Evolutionary conservation across 352 stramenopile species (phyloP).

Genomic region (Phytophthora vignae): DNA sequence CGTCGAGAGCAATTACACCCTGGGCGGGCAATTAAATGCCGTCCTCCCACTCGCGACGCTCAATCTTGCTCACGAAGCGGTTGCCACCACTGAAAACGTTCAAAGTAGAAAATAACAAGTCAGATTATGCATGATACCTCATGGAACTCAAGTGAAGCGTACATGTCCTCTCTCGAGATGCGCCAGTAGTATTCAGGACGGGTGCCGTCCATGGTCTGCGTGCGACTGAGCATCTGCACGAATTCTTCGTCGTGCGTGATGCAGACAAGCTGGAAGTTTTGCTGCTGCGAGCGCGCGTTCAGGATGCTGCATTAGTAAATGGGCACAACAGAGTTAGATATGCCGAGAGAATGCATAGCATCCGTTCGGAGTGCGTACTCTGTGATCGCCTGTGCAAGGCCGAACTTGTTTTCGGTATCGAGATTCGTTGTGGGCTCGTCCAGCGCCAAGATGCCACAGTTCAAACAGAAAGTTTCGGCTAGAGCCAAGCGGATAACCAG

Average conservation of each 20-base stretch:
- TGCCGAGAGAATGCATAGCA: background rate
- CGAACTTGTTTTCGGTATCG: slow-evolving; percentile 97
- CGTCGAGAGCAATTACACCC: background rate
- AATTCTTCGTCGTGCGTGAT: slow-evolving; percentile 99
- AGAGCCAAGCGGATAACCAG: slow-evolving; percentile 98
- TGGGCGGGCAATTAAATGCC: slow-evolving; percentile 30
- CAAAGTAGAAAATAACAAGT: background rate
- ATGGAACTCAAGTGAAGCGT: slow-evolving; percentile 4
- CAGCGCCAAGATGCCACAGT: slow-evolving; percentile 98
- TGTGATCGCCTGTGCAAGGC: slow-evolving; percentile 87
- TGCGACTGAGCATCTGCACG: slow-evolving; percentile 88
- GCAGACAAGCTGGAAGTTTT: slow-evolving; percentile 99
- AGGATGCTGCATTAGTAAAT: slow-evolving; percentile 91
- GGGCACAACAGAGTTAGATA: slow-evolving; percentile 5
- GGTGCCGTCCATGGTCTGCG: slow-evolving; percentile 76
- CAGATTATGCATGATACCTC: background rate
- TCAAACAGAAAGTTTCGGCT: slow-evolving; percentile 99
- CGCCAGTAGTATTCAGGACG: slow-evolving; percentile 88
- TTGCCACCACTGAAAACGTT: slow-evolving; percentile 65
- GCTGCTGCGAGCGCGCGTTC: slow-evolving; percentile 92
- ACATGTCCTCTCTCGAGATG: slow-evolving; percentile 87
- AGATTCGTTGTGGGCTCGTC: slow-evolving; percentile 99
- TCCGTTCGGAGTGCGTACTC: slow-evolving; percentile 57
- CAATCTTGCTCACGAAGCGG: slow-evolving; percentile 87
- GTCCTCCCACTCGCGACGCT: slow-evolving; percentile 72